phyloP scores from a whole-genome alignment of 192 early-diverging fungal species.

The Mortierella hygrophila region DNA sequence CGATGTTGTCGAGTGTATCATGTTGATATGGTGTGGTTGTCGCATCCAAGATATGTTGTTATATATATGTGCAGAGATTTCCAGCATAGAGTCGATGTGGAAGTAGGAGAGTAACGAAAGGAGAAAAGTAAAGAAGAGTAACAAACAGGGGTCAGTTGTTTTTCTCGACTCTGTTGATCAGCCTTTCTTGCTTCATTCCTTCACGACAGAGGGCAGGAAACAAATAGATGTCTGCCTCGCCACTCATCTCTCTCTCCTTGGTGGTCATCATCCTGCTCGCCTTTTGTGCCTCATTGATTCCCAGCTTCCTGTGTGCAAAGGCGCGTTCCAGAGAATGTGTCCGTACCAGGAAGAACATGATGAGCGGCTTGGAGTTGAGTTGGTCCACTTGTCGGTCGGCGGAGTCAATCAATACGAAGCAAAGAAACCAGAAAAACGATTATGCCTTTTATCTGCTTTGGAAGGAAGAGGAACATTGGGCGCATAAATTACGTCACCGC shows the following conservation, averaged over 20 bases:
- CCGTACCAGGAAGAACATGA: slow-evolving; percentile 4
- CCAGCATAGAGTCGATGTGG: not conserved
- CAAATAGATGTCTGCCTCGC: not conserved
- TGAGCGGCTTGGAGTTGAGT: not conserved
- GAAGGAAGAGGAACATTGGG: not conserved
- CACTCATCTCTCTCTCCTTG: not conserved
- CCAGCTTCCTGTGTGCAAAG: no score
- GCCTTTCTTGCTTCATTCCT: not conserved
- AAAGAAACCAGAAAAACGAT: not conserved
- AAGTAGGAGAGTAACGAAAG: not conserved
- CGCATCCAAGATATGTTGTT: not conserved
- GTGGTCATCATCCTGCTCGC: not conserved
- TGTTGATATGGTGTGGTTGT: not conserved
- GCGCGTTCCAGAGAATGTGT: not conserved
- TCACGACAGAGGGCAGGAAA: not conserved
- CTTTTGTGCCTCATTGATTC: not conserved
- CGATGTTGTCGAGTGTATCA: not conserved
- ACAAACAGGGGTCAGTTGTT: not conserved
- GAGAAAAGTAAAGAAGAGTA: not conserved
- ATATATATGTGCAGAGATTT: not conserved
- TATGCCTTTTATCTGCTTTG: not conserved
- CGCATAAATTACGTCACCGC: not conserved
- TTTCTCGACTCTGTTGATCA: not conserved
- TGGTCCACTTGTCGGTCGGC: not conserved
- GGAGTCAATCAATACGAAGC: not conserved